Evolutionary conservation across 2,329 filamentous ascomycete genomes (phyloP).

Genomic region (Aspergillaceae sp.): DNA sequence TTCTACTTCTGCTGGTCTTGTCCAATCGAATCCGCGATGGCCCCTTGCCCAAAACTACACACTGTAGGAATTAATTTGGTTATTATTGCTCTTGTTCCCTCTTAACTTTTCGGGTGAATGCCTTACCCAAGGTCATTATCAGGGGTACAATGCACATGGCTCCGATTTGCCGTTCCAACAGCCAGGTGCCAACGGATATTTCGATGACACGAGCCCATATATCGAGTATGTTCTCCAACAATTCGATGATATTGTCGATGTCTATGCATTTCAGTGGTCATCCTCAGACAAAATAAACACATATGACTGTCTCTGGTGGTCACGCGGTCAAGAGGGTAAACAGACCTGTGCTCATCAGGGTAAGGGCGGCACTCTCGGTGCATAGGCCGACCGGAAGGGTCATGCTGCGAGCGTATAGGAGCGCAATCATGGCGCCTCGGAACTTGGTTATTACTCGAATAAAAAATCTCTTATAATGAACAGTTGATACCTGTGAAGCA

Average conservation of each 20-base stretch:
- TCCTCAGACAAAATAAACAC: too few species aligned
- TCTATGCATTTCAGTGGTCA: slow-evolving; percentile 14
- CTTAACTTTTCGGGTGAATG: background rate
- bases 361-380: slow-evolving; percentile 33
- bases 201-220: slow-evolving; percentile 7
- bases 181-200: slow-evolving; percentile 1
- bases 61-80: slow-evolving; percentile 1
- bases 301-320: too few species aligned
- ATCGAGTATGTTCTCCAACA: slow-evolving; percentile 12
- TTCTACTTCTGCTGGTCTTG: slow-evolving; percentile 24
- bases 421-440: slow-evolving; percentile 31
- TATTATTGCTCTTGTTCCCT: background rate
- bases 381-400: slow-evolving; percentile 28
- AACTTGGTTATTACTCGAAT: slow-evolving; percentile 23
- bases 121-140: slow-evolving; percentile 1
- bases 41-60: slow-evolving; percentile 4
- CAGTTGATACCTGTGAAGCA: too few species aligned
- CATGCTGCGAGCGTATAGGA: slow-evolving; percentile 39
- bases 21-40: slow-evolving; percentile 14
- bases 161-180: slow-evolving; percentile 3
- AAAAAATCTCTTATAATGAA: too few species aligned
- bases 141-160: slow-evolving; percentile 1
- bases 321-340: too few species aligned
- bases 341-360: slow-evolving; percentile 33
- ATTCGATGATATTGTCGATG: slow-evolving; percentile 25